Evolutionary conservation across 2,329 filamentous ascomycete genomes (phyloP), one percentile per base, ranked within the genome.

Genomic region (Ophiostoma tasmaniense): DNA sequence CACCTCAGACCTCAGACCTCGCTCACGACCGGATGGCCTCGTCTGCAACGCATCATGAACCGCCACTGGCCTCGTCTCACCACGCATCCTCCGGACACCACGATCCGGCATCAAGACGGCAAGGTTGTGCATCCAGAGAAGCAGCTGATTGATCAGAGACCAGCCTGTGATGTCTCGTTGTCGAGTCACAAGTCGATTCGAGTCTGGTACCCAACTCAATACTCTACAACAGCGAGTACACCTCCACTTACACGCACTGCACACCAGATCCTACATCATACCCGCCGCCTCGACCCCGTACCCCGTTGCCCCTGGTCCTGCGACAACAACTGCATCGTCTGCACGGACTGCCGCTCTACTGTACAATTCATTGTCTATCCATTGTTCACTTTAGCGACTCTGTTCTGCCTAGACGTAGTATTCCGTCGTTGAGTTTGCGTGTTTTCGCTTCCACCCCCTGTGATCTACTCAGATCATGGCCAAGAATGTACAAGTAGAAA

Each of bases 291-390:
- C 35, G 4, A n/a, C 50, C 35, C 5, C 17, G 30, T 67, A 7
- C n/a, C 39, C 17, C 30, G 52, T 59, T 45, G 25, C 55, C 42
- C 28, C 64, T 61, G 20, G 50, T 42, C 55, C 25, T 70, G 68
- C 35, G 64, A 66, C 68, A 70, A 14, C 25, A 59, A 69, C 25
- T 67, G 61, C 66, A 67, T 69, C 55, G 65, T 64, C 30, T 66
- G 66, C 68, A 70, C 66, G 62, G 68, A 66, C 68, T 65, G 66
- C 68, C 66, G 68, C 68, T 42, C 45, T 25, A 25, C 68, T 42
- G 20, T 25, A 25, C 50, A 11, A 11, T 55, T n/a, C 22, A 55
- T 14, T 35, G 20, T 55, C 22, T 4, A n/a, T 25, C 11, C 17
- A 55, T 25, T 55, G 50, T 25, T 3, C 7, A 52, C 22, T 55